Conservation (phyloP, 768 basidiomycete genomes). For the Roridomyces roridus region DNA sequence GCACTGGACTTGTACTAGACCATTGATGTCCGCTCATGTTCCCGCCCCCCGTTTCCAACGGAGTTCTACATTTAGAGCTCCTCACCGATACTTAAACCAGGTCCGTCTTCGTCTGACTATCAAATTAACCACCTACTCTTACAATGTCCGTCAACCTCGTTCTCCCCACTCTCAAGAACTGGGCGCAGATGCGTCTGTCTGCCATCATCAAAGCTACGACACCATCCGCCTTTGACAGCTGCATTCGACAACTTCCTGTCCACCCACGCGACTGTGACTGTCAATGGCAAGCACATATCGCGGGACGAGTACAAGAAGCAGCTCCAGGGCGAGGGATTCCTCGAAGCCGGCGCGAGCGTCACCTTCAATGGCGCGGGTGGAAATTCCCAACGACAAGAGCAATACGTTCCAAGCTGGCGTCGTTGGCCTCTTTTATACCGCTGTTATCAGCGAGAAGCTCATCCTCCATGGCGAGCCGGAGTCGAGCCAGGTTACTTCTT, state of each 20-base stretch:
- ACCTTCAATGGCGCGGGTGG: slow-evolving; percentile 34
- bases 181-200: slow-evolving; percentile 46
- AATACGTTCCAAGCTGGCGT: slow-evolving; percentile 28
- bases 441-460: slow-evolving; percentile 38
- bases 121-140: neutral
- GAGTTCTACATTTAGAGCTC: neutral
- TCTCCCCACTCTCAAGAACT: slow-evolving; percentile 45
- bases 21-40: too few relatives aligned
- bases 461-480: slow-evolving; percentile 40
- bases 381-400: slow-evolving; percentile 30
- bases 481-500: slow-evolving; percentile 37
- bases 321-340: slow-evolving; percentile 36
- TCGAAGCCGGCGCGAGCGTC: slow-evolving; percentile 36
- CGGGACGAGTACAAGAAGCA: slow-evolving; percentile 47
- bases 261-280: slow-evolving; percentile 37
- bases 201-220: slow-evolving; percentile 46
- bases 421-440: slow-evolving; percentile 45
- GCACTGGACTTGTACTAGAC: too few relatives aligned
- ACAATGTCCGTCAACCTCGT: slow-evolving; percentile 15
- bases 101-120: neutral
- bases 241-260: slow-evolving; percentile 51
- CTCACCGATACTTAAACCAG: neutral
- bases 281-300: slow-evolving; percentile 47
- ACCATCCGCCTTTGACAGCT: slow-evolving; percentile 34
- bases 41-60: too few relatives aligned